phyloP scores from a whole-genome alignment of 2,329 filamentous ascomycete genomes.

The Microdochium bolleyi region DNA sequence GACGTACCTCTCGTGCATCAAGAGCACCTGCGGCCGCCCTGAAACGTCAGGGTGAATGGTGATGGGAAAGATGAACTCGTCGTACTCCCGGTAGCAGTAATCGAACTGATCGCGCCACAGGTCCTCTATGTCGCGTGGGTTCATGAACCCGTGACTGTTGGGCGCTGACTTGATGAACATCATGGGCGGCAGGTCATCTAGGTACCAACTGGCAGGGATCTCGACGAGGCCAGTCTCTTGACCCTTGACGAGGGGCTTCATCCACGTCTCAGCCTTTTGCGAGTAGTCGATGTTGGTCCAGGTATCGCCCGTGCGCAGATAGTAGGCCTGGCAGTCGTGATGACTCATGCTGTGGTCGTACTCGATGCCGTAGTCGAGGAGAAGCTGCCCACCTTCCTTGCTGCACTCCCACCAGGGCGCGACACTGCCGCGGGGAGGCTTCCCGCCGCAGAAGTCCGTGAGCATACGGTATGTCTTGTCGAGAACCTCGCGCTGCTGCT shows the following conservation, averaged over 20 bases:
- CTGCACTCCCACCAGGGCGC: constrained; percentile 71
- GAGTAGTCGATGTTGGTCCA: constrained; percentile 64
- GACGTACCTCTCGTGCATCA: constrained; percentile 62
- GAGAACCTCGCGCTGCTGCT: constrained; percentile 69
- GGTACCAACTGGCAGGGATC: constrained; percentile 58
- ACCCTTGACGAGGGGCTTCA: constrained; percentile 56
- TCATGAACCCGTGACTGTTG: constrained; percentile 56
- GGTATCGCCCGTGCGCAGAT: constrained; percentile 51
- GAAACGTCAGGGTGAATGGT: constrained; percentile 70
- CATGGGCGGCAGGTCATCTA: constrained; percentile 60
- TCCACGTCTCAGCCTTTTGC: constrained; percentile 55
- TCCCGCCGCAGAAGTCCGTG: constrained; percentile 58
- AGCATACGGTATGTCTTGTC: constrained; percentile 67
- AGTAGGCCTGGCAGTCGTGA: constrained; percentile 58
- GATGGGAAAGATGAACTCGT: constrained; percentile 71
- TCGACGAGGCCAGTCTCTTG: constrained; percentile 56
- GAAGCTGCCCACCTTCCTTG: constrained; percentile 56
- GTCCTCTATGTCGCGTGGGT: constrained; percentile 47
- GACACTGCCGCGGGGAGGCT: constrained; percentile 63
- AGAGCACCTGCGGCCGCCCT: constrained; percentile 61
- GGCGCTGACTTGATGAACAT: constrained; percentile 63
- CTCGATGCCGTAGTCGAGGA: constrained; percentile 60
- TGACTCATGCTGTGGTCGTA: constrained; percentile 63
- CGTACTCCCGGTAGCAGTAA: constrained; percentile 70
- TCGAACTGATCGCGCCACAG: constrained; percentile 61